Base-by-base conservation (phyloP, 2,329 filamentous ascomycete genomes). In the Talaromyces islandicus region DNA sequence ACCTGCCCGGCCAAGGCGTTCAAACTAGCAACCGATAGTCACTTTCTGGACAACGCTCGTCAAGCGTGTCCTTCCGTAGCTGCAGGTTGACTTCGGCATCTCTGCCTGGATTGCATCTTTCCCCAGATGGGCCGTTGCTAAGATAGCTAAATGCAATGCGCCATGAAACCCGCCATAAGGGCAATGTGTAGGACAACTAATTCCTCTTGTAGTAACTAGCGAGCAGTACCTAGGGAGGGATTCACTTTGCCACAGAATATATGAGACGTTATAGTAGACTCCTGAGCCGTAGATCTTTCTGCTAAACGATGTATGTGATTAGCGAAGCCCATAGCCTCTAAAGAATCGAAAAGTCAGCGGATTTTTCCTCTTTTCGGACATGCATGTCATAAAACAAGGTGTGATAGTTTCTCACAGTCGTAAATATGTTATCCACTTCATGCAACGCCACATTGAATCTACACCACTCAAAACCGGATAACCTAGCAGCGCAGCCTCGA, bases 301-400 rank as follows among this genome's bases (percentile, higher is more conserved):
- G 1, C 24, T 19, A 12, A 21, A 46, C 38, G 5, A 19, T 41
- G 38, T 41, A 3, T 19, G 1, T 52, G 25, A 52, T 30, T 30
- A 12, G 48, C n/a, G 4, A 52, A 27, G n/a, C 10, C 14, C 7
- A 29, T 29, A 29, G 17, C 12, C 48, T n/a, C 48, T 52, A 17
- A 12, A 29, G 7, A 50, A 43, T 29, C 35, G 41, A n/a, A 21
- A 57, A 51, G 24, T 32, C 55, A 56, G 58, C 43, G 56, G 48
- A 54, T 53, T 30, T n/a, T 46, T 35, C 51, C 51, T 55, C 48
- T 61, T 54, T 46, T 41, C 30, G 43, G 51, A 56, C 57, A 55
- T 61, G 59, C 55, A 58, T 50, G 51, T 55, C 55, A 61, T 61
- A 52, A 46, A 38, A 35, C 25, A 57, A 60, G 25, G 59, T 35